These are phyloP conservation scores for Chaetoceros tenuissimus DNA, from an alignment of 108 stramenopile genomes.

Conservation along the genomic window DNA sequence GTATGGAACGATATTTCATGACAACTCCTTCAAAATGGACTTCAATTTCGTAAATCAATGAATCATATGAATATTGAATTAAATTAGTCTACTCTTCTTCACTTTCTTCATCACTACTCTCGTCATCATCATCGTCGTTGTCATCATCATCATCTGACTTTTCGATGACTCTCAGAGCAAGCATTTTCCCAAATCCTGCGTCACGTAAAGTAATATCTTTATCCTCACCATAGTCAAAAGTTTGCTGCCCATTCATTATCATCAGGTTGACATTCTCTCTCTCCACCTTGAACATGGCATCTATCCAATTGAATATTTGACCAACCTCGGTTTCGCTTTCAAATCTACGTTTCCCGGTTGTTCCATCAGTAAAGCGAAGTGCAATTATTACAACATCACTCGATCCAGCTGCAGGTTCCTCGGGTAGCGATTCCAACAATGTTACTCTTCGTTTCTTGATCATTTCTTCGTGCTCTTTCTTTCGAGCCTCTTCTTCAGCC, in stretches of 20 bases:
- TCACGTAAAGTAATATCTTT: conserved; percentile 29
- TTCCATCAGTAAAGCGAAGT: conserved; percentile 48
- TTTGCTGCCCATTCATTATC: conserved; percentile 62
- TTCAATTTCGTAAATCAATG: conserved; percentile 34
- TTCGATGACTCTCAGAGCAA: conserved; percentile 51
- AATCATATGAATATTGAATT: no score
- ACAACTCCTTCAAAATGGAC: conserved; percentile 97
- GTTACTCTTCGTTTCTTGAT: conserved; percentile 36
- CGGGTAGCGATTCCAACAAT: conserved; percentile 36
- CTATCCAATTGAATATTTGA: conserved; percentile 75
- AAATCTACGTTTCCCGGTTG: conserved; percentile 44
- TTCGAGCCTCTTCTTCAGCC: conserved; percentile 17
- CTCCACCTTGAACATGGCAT: conserved; percentile 58
- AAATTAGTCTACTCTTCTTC: no score
- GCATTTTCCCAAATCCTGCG: conserved; percentile 56
- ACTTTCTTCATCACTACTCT: no score
- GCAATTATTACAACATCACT: conserved; percentile 50
- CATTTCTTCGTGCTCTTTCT: conserved; percentile 25
- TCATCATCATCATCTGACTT: conserved; percentile 15
- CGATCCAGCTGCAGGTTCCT: conserved; percentile 35
- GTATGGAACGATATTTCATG: conserved; percentile 98
- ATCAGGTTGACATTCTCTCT: conserved; percentile 61
- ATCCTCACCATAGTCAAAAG: conserved; percentile 52
- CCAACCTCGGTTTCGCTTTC: conserved; percentile 29
- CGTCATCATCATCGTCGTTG: conserved; percentile 19